Conservation (phyloP, 371 early-diverging fungal genomes). For the Lichtheimia ornata region DNA sequence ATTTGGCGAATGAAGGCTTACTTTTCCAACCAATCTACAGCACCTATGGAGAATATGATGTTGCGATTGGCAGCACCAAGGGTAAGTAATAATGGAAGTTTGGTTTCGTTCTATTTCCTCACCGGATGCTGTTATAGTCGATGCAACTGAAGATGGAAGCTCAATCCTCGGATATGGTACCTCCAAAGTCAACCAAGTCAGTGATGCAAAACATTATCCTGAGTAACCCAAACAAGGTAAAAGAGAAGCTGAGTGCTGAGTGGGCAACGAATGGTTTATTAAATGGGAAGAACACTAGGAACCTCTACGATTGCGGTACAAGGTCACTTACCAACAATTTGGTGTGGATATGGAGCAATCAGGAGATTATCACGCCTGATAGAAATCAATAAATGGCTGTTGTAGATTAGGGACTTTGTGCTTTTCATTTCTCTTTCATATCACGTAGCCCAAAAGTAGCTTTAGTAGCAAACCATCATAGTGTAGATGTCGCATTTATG, state of each 20-base stretch:
- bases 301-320: slow-evolving; percentile 69
- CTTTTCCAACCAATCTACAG: slow-evolving; percentile 54
- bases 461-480: no score
- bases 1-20: slow-evolving; percentile 33
- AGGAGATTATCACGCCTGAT: slow-evolving; percentile 39
- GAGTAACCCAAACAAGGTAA: slow-evolving; percentile 57
- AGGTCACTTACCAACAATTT: slow-evolving; percentile 68
- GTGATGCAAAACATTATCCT: slow-evolving; percentile 61
- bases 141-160: slow-evolving; percentile 73
- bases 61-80: slow-evolving; percentile 60
- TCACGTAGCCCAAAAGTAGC: no score
- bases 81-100: slow-evolving; percentile 19
- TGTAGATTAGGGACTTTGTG: no score
- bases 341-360: slow-evolving; percentile 74
- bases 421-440: no score
- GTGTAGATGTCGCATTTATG: no score
- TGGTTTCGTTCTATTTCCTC: neutral
- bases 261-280: neutral
- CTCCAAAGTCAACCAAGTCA: slow-evolving; percentile 58
- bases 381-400: no score
- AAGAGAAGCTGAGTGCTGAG: neutral
- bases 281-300: slow-evolving; percentile 33
- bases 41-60: slow-evolving; percentile 54
- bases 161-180: slow-evolving; percentile 59
- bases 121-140: slow-evolving; percentile 24